Conservation (phyloP, 73 alveolate species). For the Tetrahymena thermophila region DNA sequence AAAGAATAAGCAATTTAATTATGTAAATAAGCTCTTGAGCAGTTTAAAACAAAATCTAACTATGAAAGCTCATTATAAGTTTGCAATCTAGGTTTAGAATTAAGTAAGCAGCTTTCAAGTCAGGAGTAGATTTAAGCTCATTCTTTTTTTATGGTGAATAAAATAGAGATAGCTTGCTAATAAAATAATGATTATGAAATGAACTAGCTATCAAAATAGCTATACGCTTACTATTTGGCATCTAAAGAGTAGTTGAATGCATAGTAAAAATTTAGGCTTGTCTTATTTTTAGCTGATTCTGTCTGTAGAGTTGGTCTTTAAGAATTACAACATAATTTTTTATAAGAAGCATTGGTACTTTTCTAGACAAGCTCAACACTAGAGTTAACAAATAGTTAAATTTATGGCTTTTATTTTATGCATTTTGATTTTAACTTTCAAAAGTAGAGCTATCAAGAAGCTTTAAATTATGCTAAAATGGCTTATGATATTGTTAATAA, state of each 20-base stretch:
- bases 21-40: background rate
- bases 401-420: background rate
- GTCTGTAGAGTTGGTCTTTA: background rate
- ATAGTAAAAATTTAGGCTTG: background rate
- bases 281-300: background rate
- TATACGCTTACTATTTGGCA: background rate
- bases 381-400: background rate
- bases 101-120: background rate
- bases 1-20: background rate
- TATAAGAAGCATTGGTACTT: background rate
- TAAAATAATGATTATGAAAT: background rate
- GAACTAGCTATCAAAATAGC: background rate
- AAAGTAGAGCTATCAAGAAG: background rate
- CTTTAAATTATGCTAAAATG: background rate
- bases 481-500: background rate
- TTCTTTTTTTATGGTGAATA: background rate
- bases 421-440: background rate
- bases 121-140: background rate
- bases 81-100: background rate
- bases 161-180: background rate
- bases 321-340: background rate
- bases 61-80: background rate
- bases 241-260: background rate
- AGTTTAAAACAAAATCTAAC: background rate
- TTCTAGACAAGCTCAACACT: background rate